Base-by-base conservation (phyloP, 495 filamentous ascomycete genomes). In the Penicillium subrubescens region DNA sequence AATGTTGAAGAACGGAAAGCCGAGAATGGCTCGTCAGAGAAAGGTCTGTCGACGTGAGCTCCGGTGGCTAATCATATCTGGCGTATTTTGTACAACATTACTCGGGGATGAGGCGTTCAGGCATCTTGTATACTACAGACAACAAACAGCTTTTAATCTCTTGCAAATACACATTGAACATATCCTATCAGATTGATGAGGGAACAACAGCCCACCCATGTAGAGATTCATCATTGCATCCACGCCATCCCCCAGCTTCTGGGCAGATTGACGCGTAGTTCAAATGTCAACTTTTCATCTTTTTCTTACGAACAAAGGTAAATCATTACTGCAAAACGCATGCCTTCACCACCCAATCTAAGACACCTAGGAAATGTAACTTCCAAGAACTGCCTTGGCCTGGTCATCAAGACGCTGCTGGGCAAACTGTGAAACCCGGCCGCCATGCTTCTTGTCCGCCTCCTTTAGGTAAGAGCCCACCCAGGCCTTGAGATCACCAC, bases 401-500 rank as follows among this genome's bases (percentile, higher is more conserved):
- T 90, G 80, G 44, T 79, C 78, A n/a, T 78, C 71, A 58, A 92
- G 72, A 63, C 87, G 81, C 70, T 88, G 82, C 60, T 84, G 78
- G 21, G 87, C 86, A 68, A 86, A 88, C 56, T 70, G 73, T 46
- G 80, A 81, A 61, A 91, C 81, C 39, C 77, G 79, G 19, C 87
- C 88, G 29, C 71, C 74, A 37, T 84, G 77, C 69, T 81, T 82
- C 67, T 71, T 73, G 71, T 91, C 84, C 10, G 86, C 86, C 51
- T 83, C 80, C 75, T 85, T 87, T 67, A 95, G 67, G 72, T 90
- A 92, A 69, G 83, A 74, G 25, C 89, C 84, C 3, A 94, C 92
- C 93, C 93, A 97, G 29, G 70, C 71, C 77, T 90, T 90, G 19
- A 96, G 86, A 72, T 96, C 90, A 10, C 81, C 81, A 10, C 80